Base-by-base conservation (phyloP, 176 grass and related monocot species). In the Aegilops tauschii region DNA sequence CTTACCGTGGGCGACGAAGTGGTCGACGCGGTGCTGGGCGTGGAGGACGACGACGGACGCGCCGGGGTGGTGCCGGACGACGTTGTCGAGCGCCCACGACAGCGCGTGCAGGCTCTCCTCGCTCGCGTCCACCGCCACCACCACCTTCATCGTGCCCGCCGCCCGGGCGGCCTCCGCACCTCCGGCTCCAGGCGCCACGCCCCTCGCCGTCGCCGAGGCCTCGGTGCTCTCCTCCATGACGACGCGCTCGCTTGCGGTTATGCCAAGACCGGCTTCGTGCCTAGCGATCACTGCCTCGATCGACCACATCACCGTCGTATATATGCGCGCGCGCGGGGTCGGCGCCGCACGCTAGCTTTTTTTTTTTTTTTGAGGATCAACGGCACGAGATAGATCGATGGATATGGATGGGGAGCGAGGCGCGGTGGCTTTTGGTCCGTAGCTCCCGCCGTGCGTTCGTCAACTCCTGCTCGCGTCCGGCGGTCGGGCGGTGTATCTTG, bases 51-150 rank as follows among this genome's bases (percentile, higher is more conserved):
- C 69, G 65, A 98, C 77, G 77, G 69, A 47, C 21, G 40, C 81
- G 75, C 47, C 77, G 65, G 83, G 28, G 39, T 75, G 44, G 30
- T 25, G 42, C 6, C 70, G 18, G 30, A 98, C 66, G 69, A 98
- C 35, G 44, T 84, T 80, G 67, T 98, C 93, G 3, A 98, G 84
- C 36, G 85, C 83, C 95, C 95, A 98, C 31, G 86, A 77, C 79
- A 98, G 66, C 72, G 96, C 96, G 20, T 89, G 76, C 9, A 93
- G 68, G 88, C 96, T 98, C 61, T 73, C 93, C 30, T 95, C 93
- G 86, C 88, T 98, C 69, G 93, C 92, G 75, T 98, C 96, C 67
- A 98, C 84, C 2, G 92, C 96, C 76, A 42, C 93, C 81, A 86
- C 64, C 78, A 94, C 88, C 81, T 92, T 94, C 88, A 95, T 87